Evolutionary conservation across 768 basidiomycete genomes (phyloP).

Genomic region (Tulasnella sp.): DNA sequence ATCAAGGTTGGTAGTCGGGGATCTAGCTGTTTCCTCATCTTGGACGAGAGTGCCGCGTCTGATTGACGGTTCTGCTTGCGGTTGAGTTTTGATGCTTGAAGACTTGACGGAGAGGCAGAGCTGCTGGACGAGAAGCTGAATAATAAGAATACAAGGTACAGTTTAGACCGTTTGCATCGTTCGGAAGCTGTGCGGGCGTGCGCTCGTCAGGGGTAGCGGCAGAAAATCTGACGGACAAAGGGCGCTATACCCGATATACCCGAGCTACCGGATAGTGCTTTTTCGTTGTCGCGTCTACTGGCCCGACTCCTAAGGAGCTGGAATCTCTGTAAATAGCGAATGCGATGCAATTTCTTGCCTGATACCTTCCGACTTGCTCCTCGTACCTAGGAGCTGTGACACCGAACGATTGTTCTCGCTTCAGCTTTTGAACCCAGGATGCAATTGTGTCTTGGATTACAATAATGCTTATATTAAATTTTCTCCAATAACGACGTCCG

Average conservation of each 20-base stretch:
- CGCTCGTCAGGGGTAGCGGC: neutral
- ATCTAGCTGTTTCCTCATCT: constrained; percentile 58
- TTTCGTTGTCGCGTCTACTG: too few relatives aligned
- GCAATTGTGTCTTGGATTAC: too few relatives aligned
- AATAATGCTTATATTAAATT: too few relatives aligned
- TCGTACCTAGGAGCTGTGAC: too few relatives aligned
- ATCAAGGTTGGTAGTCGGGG: constrained; percentile 89
- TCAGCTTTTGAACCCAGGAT: too few relatives aligned
- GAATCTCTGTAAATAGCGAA: too few relatives aligned
- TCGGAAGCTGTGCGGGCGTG: neutral
- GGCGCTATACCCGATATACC: neutral
- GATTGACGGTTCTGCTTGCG: neutral
- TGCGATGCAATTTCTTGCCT: too few relatives aligned
- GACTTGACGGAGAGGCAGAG: neutral
- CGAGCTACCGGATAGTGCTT: neutral
- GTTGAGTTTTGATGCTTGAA: neutral
- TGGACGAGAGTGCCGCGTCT: neutral
- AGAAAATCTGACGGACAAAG: constrained; percentile 1
- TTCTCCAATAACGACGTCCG: too few relatives aligned
- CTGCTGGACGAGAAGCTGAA: neutral
- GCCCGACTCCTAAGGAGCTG: too few relatives aligned
- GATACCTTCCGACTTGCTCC: too few relatives aligned
- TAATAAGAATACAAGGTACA: neutral
- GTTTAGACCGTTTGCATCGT: neutral
- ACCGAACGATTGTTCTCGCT: too few relatives aligned